phyloP scores from a whole-genome alignment of 2,329 filamentous ascomycete genomes.

The Phyllosticta citrichinensis region DNA sequence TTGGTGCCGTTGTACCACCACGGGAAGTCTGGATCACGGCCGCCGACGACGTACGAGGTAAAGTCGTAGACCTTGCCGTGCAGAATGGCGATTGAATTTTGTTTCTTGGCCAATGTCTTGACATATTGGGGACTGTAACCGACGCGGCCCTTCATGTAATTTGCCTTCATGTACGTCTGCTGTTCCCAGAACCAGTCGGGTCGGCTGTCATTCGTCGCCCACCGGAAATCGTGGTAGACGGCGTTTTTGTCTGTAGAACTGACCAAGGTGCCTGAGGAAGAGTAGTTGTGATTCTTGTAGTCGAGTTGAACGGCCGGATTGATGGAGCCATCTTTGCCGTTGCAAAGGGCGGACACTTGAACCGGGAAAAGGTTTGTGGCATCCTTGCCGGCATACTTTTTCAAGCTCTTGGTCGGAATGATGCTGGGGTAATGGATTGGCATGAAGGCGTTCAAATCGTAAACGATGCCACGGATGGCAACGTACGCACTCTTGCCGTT shows the following conservation, averaged over 20 bases:
- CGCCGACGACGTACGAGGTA: constrained; percentile 70
- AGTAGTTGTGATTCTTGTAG: constrained; percentile 68
- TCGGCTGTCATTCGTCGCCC: constrained; percentile 68
- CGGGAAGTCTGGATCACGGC: constrained; percentile 43
- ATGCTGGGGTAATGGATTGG: constrained; percentile 68
- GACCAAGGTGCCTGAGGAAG: constrained; percentile 55
- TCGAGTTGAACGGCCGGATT: constrained; percentile 71
- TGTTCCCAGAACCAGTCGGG: constrained; percentile 90
- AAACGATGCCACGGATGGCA: constrained; percentile 80
- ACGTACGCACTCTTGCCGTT: constrained; percentile 54
- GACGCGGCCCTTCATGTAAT: constrained; percentile 77
- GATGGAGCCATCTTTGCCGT: constrained; percentile 59
- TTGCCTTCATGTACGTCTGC: constrained; percentile 64
- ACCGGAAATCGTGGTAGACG: constrained; percentile 87
- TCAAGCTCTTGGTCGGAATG: constrained; percentile 50
- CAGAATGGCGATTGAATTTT: constrained; percentile 65
- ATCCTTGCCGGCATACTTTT: constrained; percentile 78
- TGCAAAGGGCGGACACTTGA: constrained; percentile 85
- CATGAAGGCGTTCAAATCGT: constrained; percentile 66
- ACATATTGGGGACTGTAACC: constrained; percentile 76
- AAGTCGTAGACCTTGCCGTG: constrained; percentile 78
- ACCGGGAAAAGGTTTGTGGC: constrained; percentile 85
- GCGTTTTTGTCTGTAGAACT: constrained; percentile 60
- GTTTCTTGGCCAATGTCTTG: constrained; percentile 55
- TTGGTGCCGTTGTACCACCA: constrained; percentile 5